phyloP scores from a whole-genome alignment of 192 early-diverging fungal species.

The Podila verticillata region DNA sequence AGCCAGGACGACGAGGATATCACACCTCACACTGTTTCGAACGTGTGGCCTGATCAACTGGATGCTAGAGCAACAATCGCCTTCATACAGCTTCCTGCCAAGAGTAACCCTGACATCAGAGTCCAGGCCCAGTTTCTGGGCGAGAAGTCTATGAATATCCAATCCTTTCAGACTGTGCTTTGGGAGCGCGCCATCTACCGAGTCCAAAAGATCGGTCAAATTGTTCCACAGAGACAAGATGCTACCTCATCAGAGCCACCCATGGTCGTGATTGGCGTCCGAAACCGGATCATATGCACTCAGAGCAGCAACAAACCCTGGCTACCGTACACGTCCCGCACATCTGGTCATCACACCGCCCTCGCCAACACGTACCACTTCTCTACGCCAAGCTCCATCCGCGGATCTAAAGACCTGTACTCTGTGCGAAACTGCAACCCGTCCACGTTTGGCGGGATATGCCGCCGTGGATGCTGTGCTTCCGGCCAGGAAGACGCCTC shows the following conservation, averaged over 20 bases:
- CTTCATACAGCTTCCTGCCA: slow-evolving; percentile 7
- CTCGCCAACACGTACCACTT: neutral
- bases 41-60: slow-evolving; percentile 10
- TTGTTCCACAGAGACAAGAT: neutral
- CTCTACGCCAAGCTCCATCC: slow-evolving; percentile 9
- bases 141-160: neutral
- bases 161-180: slow-evolving; percentile 6
- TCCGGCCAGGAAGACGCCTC: neutral
- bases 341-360: too few species aligned
- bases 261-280: neutral
- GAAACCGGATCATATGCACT: too few species aligned
- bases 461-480: neutral
- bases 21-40: slow-evolving; percentile 6
- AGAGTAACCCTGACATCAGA: slow-evolving; percentile 3
- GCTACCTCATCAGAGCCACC: neutral
- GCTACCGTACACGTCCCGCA: too few species aligned
- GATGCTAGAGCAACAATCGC: slow-evolving; percentile 6
- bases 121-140: neutral
- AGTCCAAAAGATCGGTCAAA: neutral
- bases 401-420: slow-evolving; percentile 7
- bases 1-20: neutral
- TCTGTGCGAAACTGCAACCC: slow-evolving; percentile 19
- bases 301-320: too few species aligned
- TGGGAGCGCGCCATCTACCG: slow-evolving; percentile 18
- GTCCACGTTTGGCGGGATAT: slow-evolving; percentile 9